Evolutionary conservation across 495 filamentous ascomycete species (phyloP).

Genomic region (Hypoxylon perforatum): DNA sequence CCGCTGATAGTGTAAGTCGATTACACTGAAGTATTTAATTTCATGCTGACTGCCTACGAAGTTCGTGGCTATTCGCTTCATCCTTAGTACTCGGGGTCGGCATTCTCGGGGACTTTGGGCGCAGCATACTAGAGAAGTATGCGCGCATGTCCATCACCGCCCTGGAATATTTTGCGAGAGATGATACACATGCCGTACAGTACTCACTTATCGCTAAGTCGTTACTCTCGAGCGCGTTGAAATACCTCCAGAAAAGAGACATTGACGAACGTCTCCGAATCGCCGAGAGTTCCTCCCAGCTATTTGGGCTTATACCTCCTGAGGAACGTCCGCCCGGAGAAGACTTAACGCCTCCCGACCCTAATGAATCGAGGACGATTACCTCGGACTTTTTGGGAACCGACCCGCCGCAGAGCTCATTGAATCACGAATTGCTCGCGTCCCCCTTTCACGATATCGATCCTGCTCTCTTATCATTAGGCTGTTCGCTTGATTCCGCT

Average conservation of each 20-base stretch:
- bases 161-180: constrained; percentile 55
- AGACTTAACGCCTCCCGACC: background rate
- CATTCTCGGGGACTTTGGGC: constrained; percentile 56
- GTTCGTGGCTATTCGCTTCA: constrained; percentile 60
- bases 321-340: constrained; percentile 10
- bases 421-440: constrained; percentile 6
- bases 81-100: constrained; percentile 59
- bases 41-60: constrained; percentile 12
- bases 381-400: background rate
- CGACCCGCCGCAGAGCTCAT: constrained; percentile 4
- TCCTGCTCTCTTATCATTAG: constrained; percentile 40
- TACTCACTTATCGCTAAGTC: constrained; percentile 60
- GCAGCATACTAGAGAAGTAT: constrained; percentile 57
- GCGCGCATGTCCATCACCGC: constrained; percentile 51
- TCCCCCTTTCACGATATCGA: constrained; percentile 42
- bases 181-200: constrained; percentile 56
- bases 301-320: constrained; percentile 56
- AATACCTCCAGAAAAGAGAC: constrained; percentile 53
- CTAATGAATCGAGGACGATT: background rate
- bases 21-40: background rate
- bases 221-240: constrained; percentile 50
- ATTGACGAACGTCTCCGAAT: constrained; percentile 50
- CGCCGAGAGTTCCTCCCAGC: constrained; percentile 55
- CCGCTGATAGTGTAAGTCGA: constrained; percentile 55
- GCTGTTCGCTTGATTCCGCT: constrained; percentile 24